Conservation (phyloP, 2,329 filamentous ascomycete species). For the Cladophialophora chaetospira region DNA sequence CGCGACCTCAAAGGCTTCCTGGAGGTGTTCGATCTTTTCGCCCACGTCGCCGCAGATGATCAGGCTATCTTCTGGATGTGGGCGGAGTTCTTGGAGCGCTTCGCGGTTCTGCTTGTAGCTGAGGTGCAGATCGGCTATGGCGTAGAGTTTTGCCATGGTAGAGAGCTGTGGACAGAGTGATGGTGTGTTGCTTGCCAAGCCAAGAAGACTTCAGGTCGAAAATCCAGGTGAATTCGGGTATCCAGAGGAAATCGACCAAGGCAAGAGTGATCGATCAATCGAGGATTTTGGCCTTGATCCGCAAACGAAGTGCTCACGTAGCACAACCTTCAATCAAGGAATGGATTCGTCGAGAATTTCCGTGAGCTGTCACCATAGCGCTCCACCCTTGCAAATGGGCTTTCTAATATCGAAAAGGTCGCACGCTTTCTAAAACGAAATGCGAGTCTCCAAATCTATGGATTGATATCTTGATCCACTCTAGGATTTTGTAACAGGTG, state of each 20-base stretch:
- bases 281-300: too few species aligned
- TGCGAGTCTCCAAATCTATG: too few species aligned
- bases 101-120: slow-evolving; percentile 33
- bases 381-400: too few species aligned
- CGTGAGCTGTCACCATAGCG: too few species aligned
- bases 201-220: neutral
- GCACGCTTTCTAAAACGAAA: too few species aligned
- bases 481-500: neutral
- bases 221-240: neutral
- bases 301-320: too few species aligned
- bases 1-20: slow-evolving; percentile 28
- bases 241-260: neutral
- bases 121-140: slow-evolving; percentile 33
- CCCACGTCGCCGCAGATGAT: slow-evolving; percentile 34
- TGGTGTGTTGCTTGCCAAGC: too few species aligned
- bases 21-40: slow-evolving; percentile 32
- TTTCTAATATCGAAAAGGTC: too few species aligned
- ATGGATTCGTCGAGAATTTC: too few species aligned
- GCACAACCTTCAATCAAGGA: too few species aligned
- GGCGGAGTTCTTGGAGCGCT: slow-evolving; percentile 28
- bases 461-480: neutral
- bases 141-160: slow-evolving; percentile 30
- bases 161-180: neutral
- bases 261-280: too few species aligned
- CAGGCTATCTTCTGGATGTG: slow-evolving; percentile 30